Base-by-base conservation (phyloP, 108 stramenopile genomes). In the Tribonema minus region DNA sequence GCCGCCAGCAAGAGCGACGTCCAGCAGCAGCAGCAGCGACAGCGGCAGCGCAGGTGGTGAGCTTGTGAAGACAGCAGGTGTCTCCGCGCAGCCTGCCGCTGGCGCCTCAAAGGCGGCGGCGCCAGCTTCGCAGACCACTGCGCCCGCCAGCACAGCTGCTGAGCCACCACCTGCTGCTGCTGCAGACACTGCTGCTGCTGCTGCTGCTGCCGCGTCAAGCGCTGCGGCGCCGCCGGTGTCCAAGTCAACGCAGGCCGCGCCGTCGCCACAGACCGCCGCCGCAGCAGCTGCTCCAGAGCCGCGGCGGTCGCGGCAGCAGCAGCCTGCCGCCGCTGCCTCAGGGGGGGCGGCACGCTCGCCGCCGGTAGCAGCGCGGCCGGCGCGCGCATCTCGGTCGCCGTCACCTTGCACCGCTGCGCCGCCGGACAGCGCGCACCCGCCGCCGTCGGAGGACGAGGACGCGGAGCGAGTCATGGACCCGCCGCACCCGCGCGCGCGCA, bases 251-350 rank as follows among this genome's bases (percentile, higher is more conserved):
- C 30, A 27, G 31, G 29, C 28, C 30, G 31, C 41, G 67, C n/a
- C 32, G 40, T 32, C 4, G 67, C 31, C 20, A 30, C 30, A 26
- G 67, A 46, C 15, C 29, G 67, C 9, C 38, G 39, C 28, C 26
- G 20, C 20, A 37, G 40, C 23, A 68, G 37, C 67, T 38, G 67
- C 20, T 2, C 41, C 41, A 36, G 67, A 68, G 67, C 39, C 30
- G 67, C 29, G n/a, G 67, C 67, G 67, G 41, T 38, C 67, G 67
- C 40, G 23, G 67, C 67, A 30, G 31, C 31, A 40, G n/a, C n/a
- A n/a, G n/a, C n/a, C n/a, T n/a, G n/a, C n/a, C n/a, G n/a, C n/a
- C n/a, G 46, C 46, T 54, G 46, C 46, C 20, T 9, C 46, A 20
- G 20, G 20, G 46, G 20, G 46, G 46, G 46, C 46, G 9, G 46